These are phyloP conservation scores for Rhododendron simsii DNA, from an alignment of 148 eudicot species.

Conservation along the genomic window DNA sequence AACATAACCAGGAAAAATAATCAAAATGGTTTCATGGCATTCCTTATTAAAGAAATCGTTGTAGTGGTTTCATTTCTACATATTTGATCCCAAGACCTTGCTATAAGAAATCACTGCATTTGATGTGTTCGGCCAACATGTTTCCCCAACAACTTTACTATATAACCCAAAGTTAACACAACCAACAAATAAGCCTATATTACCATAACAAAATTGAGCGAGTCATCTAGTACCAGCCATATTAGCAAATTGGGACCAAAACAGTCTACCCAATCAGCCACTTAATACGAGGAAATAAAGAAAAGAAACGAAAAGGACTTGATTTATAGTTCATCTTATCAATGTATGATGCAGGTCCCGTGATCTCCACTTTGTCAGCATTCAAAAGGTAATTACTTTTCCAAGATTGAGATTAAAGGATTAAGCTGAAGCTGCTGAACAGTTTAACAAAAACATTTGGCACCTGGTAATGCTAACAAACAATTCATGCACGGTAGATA, in stretches of 20 bases:
- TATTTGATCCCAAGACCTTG: neutral
- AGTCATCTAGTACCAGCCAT: neutral
- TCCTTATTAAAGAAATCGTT: neutral
- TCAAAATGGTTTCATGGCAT: neutral
- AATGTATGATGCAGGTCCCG: neutral
- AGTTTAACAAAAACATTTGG: neutral
- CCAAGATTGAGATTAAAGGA: neutral
- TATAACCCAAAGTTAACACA: neutral
- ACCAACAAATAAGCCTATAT: neutral
- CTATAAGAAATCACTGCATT: neutral
- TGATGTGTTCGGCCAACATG: neutral
- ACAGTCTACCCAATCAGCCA: neutral
- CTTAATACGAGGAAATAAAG: neutral
- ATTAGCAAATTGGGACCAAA: neutral
- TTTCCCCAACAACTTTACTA: neutral
- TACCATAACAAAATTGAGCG: neutral
- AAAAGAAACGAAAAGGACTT: neutral
- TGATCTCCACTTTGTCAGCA: neutral
- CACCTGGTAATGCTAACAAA: conserved; percentile 1
- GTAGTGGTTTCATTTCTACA: neutral
- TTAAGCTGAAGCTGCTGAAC: neutral
- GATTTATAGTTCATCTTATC: neutral
- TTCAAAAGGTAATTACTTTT: neutral
- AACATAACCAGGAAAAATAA: neutral
- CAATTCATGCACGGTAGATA: neutral